Evolutionary conservation across 2,329 filamentous ascomycete species (phyloP), one percentile per base, ranked within the genome.

Genomic region (Curvularia eragrostidis): DNA sequence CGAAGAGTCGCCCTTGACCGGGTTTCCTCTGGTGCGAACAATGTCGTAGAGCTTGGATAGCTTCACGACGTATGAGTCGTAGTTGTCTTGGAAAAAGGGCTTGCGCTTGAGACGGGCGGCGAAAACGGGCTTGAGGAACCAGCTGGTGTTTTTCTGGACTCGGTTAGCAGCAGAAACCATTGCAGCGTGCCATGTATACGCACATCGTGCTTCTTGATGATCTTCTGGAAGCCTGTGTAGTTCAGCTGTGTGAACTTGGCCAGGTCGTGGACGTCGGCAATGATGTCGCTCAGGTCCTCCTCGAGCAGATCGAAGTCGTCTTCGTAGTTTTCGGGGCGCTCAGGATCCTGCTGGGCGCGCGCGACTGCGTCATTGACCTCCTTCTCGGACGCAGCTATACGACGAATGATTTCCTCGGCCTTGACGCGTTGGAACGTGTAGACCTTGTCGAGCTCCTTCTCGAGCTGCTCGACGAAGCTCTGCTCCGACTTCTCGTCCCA

Each of bases 121-220:
- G 78, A 99, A 99, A n/a, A 96, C 92, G 30, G 95, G 95, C 70
- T 91, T 93, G 32, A 99, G 86, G 72, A 95, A 88, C 93, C 94
- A 97, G 59, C 88, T 85, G 0, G 95, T 99, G 83, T 91, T 84
- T 91, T 99, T 99, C 90, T 95, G 71, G 19, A 42, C 32, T 15
- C 9, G 10, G 41, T 75, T 58, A 73, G 71, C 54, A 34, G 46
- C 49, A 32, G 15, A 48, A 38, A 51, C 9, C 34, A 18, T 36
- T 15, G 19, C 3, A 5, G n/a, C 9, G 21, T 59, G 70, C 23
- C 12, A 28, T 6, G 4, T 5, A 34, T 21, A 48, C 90, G 68
- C 78, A 94, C 91, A 80, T 97, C 95, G 78, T 99, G 95, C 84
- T 99, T 99, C 84, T 99, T 99, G 79, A 99, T 97, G 64, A 99